phyloP scores from a whole-genome alignment of 805 yeast species.

The Barnettozyma botsteinii region DNA sequence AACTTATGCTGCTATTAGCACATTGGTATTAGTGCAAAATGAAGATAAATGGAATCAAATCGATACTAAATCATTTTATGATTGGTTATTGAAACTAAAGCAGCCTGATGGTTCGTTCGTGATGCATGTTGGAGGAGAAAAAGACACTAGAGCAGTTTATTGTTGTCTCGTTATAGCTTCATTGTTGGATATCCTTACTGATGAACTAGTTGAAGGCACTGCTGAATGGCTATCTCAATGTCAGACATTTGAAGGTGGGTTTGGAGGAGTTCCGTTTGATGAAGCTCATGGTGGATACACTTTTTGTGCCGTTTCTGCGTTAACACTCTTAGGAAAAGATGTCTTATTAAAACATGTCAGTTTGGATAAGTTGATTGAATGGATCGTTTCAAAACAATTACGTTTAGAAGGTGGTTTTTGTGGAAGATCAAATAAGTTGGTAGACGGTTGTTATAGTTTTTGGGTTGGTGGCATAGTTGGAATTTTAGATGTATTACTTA shows the following conservation, averaged over 20 bases:
- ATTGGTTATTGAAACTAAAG: conserved; percentile 65
- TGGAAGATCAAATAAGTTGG: conserved; percentile 89
- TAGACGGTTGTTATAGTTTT: conserved; percentile 92
- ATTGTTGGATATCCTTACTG: conserved; percentile 55
- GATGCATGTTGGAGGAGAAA: conserved; percentile 76
- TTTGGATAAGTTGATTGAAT: conserved; percentile 45
- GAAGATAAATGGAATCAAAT: conserved; percentile 37
- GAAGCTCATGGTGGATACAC: conserved; percentile 99
- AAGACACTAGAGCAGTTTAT: conserved; percentile 79
- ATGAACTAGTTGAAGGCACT: conserved; percentile 48
- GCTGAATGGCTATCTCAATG: conserved; percentile 59
- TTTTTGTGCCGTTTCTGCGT: conserved; percentile 75
- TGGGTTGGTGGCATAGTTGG: conserved; percentile 87
- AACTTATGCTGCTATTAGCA: conserved; percentile 68
- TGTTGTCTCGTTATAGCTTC: conserved; percentile 77
- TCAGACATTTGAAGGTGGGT: conserved; percentile 95
- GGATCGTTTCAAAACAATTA: conserved; percentile 71
- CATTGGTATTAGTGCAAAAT: conserved; percentile 50
- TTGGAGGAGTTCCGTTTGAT: conserved; percentile 71
- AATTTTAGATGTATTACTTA: conserved; percentile 49
- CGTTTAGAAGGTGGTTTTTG: conserved; percentile 77
- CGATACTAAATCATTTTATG: conserved; percentile 41
- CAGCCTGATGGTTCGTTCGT: conserved; percentile 67
- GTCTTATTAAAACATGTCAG: conserved; percentile 35
- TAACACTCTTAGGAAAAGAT: conserved; percentile 38